Evolutionary conservation across 495 filamentous ascomycete genomes (phyloP).

Genomic region (Xanthoparmelia taractica): DNA sequence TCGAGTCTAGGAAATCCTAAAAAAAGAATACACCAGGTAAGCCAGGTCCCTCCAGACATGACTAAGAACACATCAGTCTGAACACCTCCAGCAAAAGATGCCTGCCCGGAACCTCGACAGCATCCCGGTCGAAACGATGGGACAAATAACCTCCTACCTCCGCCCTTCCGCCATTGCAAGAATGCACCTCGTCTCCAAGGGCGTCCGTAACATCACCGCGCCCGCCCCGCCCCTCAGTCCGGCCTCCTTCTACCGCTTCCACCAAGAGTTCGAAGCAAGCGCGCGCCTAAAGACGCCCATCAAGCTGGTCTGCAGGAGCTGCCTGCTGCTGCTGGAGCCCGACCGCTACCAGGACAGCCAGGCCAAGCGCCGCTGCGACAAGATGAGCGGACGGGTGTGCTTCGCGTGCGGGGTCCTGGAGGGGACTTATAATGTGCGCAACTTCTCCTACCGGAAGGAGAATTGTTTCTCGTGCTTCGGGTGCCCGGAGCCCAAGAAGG

Average conservation of each 20-base stretch:
- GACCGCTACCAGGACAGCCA: not conserved
- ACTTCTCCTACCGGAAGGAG: not conserved
- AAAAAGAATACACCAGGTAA: too few species aligned
- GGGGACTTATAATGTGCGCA: not conserved
- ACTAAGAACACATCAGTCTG: too few species aligned
- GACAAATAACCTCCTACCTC: not conserved
- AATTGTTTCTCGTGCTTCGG: not conserved
- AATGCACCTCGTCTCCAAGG: not conserved
- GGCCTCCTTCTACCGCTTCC: not conserved
- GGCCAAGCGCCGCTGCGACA: not conserved
- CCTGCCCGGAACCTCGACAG: not conserved
- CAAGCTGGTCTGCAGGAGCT: not conserved
- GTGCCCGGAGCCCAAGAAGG: not conserved
- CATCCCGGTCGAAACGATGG: not conserved
- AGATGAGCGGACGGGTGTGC: not conserved
- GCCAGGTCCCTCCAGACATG: too few species aligned
- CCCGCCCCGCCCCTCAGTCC: not conserved
- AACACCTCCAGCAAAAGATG: too few species aligned
- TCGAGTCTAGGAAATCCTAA: not conserved
- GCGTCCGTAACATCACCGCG: not conserved
- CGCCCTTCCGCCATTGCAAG: not conserved
- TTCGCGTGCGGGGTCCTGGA: not conserved
- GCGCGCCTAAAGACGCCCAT: not conserved
- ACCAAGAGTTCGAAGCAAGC: not conserved
- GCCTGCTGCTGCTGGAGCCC: not conserved